These are phyloP conservation scores for Aspergillus sp. DNA, from an alignment of 2,329 filamentous ascomycete species.

Conservation along the genomic window DNA sequence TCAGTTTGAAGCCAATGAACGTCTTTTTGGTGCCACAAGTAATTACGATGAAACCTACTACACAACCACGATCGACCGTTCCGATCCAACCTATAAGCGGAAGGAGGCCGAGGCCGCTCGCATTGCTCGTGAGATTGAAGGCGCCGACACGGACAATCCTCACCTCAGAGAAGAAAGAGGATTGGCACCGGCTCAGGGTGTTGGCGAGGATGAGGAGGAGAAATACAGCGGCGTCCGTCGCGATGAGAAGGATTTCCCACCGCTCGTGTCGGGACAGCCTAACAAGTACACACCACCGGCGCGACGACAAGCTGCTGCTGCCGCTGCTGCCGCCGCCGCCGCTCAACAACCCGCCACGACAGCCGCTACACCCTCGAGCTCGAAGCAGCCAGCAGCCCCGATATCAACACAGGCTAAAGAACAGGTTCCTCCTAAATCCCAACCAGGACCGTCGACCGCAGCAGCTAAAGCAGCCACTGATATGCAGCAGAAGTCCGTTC, in stretches of 20 bases:
- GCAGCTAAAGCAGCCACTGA: constrained; percentile 18
- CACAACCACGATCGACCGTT: constrained; percentile 83
- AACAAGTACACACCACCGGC: constrained; percentile 89
- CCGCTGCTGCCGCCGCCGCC: too few species aligned
- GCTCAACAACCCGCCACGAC: constrained; percentile 58
- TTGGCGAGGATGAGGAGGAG: constrained; percentile 78
- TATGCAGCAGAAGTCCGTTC: constrained; percentile 18
- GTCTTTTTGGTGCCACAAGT: constrained; percentile 77
- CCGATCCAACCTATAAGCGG: constrained; percentile 72
- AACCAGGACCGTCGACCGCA: constrained; percentile 16
- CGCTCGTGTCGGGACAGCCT: constrained; percentile 53
- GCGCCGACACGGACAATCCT: constrained; percentile 62
- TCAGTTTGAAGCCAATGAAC: constrained; percentile 86
- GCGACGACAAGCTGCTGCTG: constrained; percentile 65
- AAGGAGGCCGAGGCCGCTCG: constrained; percentile 70
- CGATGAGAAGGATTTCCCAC: constrained; percentile 54
- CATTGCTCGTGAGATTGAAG: constrained; percentile 85
- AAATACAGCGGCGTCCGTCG: constrained; percentile 93
- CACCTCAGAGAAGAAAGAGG: constrained; percentile 89
- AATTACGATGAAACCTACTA: constrained; percentile 94
- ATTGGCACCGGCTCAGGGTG: constrained; percentile 56
- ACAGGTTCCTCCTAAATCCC: constrained; percentile 12
- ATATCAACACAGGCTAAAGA: constrained; percentile 24
- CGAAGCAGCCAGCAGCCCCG: constrained; percentile 63
- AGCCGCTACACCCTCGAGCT: constrained; percentile 74